Percentiles rank a stretch among this genome's conserved stretches.
These are phyloP conservation scores for Botrytis medusae DNA, from an alignment of 2,329 filamentous ascomycete genomes.

Conservation along the genomic window DNA sequence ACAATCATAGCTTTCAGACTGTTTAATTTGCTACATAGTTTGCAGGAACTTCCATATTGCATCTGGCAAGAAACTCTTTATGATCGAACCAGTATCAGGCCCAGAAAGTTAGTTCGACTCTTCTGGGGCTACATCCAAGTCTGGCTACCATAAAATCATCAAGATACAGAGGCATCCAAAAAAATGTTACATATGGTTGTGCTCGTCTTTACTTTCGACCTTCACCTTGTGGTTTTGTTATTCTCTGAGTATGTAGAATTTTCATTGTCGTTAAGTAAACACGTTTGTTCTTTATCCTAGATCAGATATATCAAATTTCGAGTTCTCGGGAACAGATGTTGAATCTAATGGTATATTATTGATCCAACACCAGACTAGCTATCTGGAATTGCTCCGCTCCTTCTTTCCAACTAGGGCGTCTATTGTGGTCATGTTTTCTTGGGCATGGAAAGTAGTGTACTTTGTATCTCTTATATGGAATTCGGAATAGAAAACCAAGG, in stretches of 20 bases:
- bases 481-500: not conserved
- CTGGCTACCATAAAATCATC: not conserved
- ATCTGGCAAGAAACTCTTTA: not conserved
- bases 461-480: not conserved
- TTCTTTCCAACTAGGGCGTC: accelerated
- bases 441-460: no score
- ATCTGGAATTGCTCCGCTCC: not conserved
- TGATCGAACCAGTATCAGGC: no score
- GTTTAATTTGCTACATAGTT: not conserved
- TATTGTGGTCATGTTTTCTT: not conserved
- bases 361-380: not conserved
- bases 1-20: not conserved
- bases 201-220: not conserved
- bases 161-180: no score
- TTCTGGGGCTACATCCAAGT: not conserved
- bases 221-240: not conserved
- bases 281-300: not conserved
- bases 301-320: not conserved
- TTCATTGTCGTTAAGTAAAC: not conserved
- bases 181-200: not conserved
- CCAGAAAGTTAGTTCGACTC: not conserved
- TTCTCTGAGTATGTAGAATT: not conserved
- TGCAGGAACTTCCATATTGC: not conserved
- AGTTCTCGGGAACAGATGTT: not conserved
- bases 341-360: not conserved